phyloP scores from a whole-genome alignment of 2,329 filamentous ascomycete genomes.

The Sporothrix brunneoviolacea region DNA sequence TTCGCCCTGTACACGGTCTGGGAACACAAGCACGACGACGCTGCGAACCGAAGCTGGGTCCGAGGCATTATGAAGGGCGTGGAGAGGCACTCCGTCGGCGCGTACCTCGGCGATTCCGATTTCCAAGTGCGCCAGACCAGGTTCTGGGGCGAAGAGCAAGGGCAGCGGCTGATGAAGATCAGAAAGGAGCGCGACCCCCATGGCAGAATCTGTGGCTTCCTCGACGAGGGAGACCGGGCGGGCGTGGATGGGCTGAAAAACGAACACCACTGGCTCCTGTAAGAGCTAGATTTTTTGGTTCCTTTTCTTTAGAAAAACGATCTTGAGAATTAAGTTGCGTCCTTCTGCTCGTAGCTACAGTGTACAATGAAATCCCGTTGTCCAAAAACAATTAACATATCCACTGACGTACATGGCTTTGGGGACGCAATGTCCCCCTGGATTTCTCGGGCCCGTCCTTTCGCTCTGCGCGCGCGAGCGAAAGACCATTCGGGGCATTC shows the following conservation, averaged over 20 bases:
- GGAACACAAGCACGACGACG: constrained; percentile 40
- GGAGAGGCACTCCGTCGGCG: constrained; percentile 36
- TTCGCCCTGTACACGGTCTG: constrained; percentile 47
- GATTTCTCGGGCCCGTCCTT: too few relatives aligned
- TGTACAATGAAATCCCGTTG: too few relatives aligned
- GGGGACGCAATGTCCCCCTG: too few relatives aligned
- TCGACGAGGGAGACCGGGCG: constrained; percentile 15
- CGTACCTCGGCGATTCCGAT: constrained; percentile 50
- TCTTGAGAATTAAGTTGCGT: too few relatives aligned
- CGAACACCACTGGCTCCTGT: constrained; percentile 9
- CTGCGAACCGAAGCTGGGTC: constrained; percentile 38
- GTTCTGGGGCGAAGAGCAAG: constrained; percentile 39
- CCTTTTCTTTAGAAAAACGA: too few relatives aligned
- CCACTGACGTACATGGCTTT: too few relatives aligned
- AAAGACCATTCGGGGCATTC: too few relatives aligned
- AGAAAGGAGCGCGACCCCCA: constrained; percentile 12
- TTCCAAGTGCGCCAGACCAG: constrained; percentile 40
- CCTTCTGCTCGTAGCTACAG: too few relatives aligned
- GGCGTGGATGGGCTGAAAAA: constrained; percentile 11
- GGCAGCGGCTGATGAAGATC: constrained; percentile 8
- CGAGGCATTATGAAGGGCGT: constrained; percentile 32
- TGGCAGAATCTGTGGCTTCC: constrained; percentile 15
- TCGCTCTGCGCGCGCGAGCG: too few relatives aligned
- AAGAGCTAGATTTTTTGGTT: too few relatives aligned
- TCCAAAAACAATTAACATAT: too few relatives aligned